Conservation (phyloP, 1,284 basidiomycete genomes). For the Rhodotorula sp. region DNA sequence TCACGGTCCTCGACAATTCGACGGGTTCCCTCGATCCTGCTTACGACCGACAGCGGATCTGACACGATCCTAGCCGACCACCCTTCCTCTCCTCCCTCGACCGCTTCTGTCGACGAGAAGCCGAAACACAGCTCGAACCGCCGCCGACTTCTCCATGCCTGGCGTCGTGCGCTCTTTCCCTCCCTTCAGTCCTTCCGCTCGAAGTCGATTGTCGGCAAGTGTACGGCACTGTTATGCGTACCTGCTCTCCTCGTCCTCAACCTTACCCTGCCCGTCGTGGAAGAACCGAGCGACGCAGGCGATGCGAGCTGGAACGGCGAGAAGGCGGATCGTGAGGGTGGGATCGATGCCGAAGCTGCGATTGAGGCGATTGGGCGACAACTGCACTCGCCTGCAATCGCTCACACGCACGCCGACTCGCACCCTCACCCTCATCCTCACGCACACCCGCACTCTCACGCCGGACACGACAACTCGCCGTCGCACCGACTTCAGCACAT, state of each 20-base stretch:
- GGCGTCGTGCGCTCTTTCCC: constrained; percentile 73
- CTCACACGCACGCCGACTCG: neutral
- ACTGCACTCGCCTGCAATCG: constrained; percentile 32
- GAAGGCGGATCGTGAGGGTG: constrained; percentile 32
- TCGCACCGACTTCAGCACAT: constrained; percentile 21
- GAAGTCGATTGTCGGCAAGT: constrained; percentile 69
- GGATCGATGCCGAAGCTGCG: constrained; percentile 33
- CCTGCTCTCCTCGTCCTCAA: constrained; percentile 85
- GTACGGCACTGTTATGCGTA: constrained; percentile 74
- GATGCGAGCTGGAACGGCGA: constrained; percentile 29
- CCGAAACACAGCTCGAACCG: neutral
- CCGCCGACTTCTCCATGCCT: constrained; percentile 53
- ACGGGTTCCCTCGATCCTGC: constrained; percentile 40
- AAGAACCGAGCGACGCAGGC: constrained; percentile 46
- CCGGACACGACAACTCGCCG: constrained; percentile 4
- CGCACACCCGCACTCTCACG: neutral
- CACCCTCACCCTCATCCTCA: neutral
- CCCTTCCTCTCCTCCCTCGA: neutral
- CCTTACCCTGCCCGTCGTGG: constrained; percentile 84
- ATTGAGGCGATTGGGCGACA: constrained; percentile 30
- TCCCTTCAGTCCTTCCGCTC: constrained; percentile 71
- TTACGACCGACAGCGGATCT: constrained; percentile 26
- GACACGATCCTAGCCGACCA: constrained; percentile 1
- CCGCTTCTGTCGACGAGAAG: neutral
- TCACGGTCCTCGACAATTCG: neutral